A percentile compares a stretch with the other conserved stretches of the same genome.
phyloP scores from a whole-genome alignment of 305 asterid genomes.

The Petunia hybrid region DNA sequence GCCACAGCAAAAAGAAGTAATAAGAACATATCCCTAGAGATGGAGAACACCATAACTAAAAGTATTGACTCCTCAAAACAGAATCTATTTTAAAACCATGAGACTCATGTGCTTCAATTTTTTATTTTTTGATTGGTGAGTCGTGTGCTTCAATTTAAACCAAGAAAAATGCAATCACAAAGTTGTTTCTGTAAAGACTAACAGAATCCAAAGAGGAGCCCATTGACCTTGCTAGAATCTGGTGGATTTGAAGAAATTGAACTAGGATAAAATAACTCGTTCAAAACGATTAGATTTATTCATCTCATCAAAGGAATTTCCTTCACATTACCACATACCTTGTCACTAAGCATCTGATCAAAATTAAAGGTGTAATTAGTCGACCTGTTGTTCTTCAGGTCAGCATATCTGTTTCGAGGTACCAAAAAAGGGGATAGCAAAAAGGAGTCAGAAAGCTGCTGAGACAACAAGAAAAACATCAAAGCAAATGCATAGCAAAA shows the following conservation, averaged over 20 bases:
- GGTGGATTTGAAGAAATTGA: not conserved
- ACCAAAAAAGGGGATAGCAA: conserved; percentile 7
- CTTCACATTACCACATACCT: conserved; percentile 67
- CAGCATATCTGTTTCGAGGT: conserved; percentile 79
- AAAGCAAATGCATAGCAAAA: not conserved
- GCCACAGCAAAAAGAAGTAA: not conserved
- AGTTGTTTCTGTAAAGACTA: not conserved
- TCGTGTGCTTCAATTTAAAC: not conserved
- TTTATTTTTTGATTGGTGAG: not conserved
- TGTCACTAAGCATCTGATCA: conserved; percentile 95
- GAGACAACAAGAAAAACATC: not conserved
- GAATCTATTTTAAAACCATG: conserved; percentile 3
- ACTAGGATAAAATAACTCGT: not conserved
- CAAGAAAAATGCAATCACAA: not conserved
- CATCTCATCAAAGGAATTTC: conserved; percentile 67
- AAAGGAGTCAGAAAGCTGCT: not conserved
- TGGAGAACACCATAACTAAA: not conserved
- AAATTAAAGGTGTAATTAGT: conserved; percentile 89
- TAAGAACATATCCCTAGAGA: not conserved
- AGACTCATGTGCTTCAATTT: too few species aligned
- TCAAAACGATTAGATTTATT: not conserved
- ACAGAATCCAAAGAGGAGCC: not conserved
- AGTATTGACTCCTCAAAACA: not conserved
- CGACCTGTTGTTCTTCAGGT: conserved; percentile 86
- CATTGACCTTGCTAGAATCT: not conserved